Conservation (phyloP, 352 stramenopile genomes). For the Phytophthora capsici region DNA sequence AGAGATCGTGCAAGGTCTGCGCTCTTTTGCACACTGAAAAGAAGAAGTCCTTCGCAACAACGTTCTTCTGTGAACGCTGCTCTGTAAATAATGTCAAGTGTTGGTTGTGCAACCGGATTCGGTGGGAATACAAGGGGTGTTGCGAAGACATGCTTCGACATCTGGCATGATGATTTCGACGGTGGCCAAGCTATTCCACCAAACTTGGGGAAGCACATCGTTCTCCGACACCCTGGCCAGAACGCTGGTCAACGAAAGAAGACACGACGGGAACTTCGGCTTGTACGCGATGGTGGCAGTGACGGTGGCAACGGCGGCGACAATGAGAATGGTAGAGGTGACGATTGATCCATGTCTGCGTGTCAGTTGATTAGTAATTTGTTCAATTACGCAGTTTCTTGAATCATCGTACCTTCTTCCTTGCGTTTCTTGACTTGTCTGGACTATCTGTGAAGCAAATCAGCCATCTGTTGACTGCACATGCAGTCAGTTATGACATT, state of each 20-base stretch:
- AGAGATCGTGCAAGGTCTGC: neutral
- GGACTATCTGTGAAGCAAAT: neutral
- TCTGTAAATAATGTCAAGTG: neutral
- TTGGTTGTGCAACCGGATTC: neutral
- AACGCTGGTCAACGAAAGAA: neutral
- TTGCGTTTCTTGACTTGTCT: neutral
- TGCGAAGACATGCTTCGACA: neutral
- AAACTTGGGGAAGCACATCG: neutral
- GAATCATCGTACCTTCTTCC: neutral
- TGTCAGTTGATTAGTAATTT: neutral
- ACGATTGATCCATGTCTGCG: neutral
- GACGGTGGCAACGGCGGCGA: neutral
- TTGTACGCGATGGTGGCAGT: neutral
- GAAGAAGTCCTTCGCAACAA: neutral
- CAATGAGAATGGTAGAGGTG: neutral
- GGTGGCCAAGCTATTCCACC: neutral
- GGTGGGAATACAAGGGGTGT: neutral
- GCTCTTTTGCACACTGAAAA: neutral
- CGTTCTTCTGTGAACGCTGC: slow-evolving; percentile 1
- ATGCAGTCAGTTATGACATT: neutral
- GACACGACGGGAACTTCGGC: neutral
- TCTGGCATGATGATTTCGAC: neutral
- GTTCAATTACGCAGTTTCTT: neutral
- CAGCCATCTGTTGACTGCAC: neutral
- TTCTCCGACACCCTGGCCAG: neutral